phyloP scores from a whole-genome alignment of 1,284 basidiomycete species.

The Ceratobasidium sp. region DNA sequence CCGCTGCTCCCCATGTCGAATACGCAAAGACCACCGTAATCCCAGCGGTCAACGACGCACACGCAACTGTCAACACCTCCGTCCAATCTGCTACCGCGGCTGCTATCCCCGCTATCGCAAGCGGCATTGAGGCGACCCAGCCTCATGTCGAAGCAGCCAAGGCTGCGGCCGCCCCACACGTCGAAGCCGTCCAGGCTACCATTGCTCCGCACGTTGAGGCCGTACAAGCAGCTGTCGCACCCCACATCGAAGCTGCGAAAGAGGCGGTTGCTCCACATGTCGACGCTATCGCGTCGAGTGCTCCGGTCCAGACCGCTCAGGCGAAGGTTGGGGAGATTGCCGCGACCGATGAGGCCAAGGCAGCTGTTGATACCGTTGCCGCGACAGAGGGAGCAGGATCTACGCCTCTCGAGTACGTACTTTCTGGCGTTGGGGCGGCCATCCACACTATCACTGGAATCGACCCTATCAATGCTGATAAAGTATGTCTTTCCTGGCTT shows the following conservation, averaged over 20 bases:
- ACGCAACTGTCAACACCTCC: slow-evolving; percentile 12
- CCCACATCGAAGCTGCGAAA: slow-evolving; percentile 20
- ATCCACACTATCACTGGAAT: slow-evolving; percentile 43
- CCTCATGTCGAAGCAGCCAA: slow-evolving; percentile 30
- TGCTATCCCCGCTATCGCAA: slow-evolving; percentile 33
- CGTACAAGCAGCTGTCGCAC: slow-evolving; percentile 40
- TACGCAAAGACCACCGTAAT: slow-evolving; percentile 22
- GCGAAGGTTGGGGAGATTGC: slow-evolving; percentile 24
- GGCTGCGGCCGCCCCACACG: slow-evolving; percentile 19
- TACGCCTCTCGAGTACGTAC: slow-evolving; percentile 31
- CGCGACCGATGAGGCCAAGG: slow-evolving; percentile 21
- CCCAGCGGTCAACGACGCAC: slow-evolving; percentile 34
- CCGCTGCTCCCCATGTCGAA: slow-evolving; percentile 33
- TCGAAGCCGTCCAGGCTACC: slow-evolving; percentile 27
- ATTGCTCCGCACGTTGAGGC: slow-evolving; percentile 31
- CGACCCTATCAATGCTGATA: slow-evolving; percentile 43
- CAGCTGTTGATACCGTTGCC: slow-evolving; percentile 14
- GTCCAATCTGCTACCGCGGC: slow-evolving; percentile 30
- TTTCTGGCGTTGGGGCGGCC: slow-evolving; percentile 42
- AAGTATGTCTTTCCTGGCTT: slow-evolving; percentile 31
- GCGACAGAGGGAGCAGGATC: slow-evolving; percentile 32
- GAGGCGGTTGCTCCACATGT: slow-evolving; percentile 21
- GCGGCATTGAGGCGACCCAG: slow-evolving; percentile 12
- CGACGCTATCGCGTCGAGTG: slow-evolving; percentile 25
- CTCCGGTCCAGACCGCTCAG: slow-evolving; percentile 30